phyloP scores from a whole-genome alignment of 2,329 filamentous ascomycete species.

The Coniosporium tulheliwenetii region DNA sequence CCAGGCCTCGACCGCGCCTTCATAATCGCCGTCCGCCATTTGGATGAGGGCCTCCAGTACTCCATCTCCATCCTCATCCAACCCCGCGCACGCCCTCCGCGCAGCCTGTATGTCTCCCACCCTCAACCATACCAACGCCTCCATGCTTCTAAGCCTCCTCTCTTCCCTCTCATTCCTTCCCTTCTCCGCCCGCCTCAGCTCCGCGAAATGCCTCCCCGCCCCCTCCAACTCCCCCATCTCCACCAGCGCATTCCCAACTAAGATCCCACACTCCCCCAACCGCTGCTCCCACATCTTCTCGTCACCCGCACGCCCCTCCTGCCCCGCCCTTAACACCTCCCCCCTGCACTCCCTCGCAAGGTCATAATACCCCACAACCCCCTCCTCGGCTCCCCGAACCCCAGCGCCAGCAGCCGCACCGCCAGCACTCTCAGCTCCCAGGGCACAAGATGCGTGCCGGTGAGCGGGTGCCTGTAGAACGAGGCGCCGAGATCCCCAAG shows the following conservation, averaged over 20 bases:
- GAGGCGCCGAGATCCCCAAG: slow-evolving; percentile 47
- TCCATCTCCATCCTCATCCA: slow-evolving; percentile 8
- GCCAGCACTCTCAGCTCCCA: slow-evolving; percentile 77
- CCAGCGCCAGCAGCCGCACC: slow-evolving; percentile 70
- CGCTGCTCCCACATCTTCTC: slow-evolving; percentile 55
- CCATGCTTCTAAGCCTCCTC: slow-evolving; percentile 1
- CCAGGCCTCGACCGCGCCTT: slow-evolving; percentile 48
- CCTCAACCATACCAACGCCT: slow-evolving; percentile 57
- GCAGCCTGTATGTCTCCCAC: slow-evolving; percentile 64
- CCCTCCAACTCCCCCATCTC: slow-evolving; percentile 82
- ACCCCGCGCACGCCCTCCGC: slow-evolving; percentile 24
- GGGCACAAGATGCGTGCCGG: slow-evolving; percentile 45
- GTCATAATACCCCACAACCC: slow-evolving; percentile 87
- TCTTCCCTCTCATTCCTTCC: slow-evolving; percentile 22
- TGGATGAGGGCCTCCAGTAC: slow-evolving; percentile 53
- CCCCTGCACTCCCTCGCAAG: slow-evolving; percentile 62
- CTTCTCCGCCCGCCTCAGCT: slow-evolving; percentile 11
- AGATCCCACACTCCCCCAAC: slow-evolving; percentile 57
- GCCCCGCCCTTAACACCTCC: slow-evolving; percentile 31
- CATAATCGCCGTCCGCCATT: slow-evolving; percentile 65
- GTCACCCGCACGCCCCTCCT: slow-evolving; percentile 39
- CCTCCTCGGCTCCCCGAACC: slow-evolving; percentile 68
- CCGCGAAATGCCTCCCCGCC: slow-evolving; percentile 54
- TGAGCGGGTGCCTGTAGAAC: slow-evolving; percentile 32
- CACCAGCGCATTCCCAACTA: slow-evolving; percentile 49